These are phyloP conservation scores for Salisapilia sapeloensis DNA, from an alignment of 352 stramenopile species.

Conservation along the genomic window DNA sequence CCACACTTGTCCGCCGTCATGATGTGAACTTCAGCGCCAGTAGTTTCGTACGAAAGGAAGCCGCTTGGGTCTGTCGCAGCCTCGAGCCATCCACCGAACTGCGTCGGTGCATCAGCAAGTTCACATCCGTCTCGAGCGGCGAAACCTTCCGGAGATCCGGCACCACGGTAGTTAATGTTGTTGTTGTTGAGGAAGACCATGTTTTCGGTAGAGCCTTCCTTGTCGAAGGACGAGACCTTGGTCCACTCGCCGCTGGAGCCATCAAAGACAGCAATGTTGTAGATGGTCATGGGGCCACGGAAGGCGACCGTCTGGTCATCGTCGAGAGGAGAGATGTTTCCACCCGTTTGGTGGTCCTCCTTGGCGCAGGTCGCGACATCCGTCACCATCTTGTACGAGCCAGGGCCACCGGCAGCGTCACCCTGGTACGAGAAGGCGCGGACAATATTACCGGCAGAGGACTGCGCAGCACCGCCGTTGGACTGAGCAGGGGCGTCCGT, in stretches of 20 bases:
- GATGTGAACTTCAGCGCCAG: conserved; percentile 59
- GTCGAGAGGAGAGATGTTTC: conserved; percentile 34
- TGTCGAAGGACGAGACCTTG: conserved; percentile 51
- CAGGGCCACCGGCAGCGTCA: conserved; percentile 24
- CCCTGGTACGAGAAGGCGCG: conserved; percentile 35
- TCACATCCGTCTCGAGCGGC: conserved; percentile 27
- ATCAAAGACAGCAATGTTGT: conserved; percentile 58
- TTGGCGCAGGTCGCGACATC: conserved; percentile 37
- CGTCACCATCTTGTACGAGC: conserved; percentile 54
- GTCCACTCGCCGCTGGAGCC: conserved; percentile 21
- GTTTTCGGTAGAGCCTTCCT: conserved; percentile 27
- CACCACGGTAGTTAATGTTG: conserved; percentile 54
- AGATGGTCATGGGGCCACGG: conserved; percentile 46
- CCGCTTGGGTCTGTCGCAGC: conserved; percentile 20
- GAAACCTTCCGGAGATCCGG: conserved; percentile 38
- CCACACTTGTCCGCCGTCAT: conserved; percentile 44
- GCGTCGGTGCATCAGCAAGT: conserved; percentile 12
- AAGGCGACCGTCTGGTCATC: conserved; percentile 48
- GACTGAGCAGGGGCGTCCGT: conserved; percentile 3
- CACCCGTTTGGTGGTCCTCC: conserved; percentile 15
- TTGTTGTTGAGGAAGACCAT: conserved; percentile 76
- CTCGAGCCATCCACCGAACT: conserved; percentile 33
- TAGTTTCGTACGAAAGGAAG: conserved; percentile 30
- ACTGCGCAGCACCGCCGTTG: conserved; percentile 6
- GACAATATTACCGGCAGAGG: conserved; percentile 16